phyloP scores from a whole-genome alignment of 257 asterid genomes.

The Fraxinus excelsior region DNA sequence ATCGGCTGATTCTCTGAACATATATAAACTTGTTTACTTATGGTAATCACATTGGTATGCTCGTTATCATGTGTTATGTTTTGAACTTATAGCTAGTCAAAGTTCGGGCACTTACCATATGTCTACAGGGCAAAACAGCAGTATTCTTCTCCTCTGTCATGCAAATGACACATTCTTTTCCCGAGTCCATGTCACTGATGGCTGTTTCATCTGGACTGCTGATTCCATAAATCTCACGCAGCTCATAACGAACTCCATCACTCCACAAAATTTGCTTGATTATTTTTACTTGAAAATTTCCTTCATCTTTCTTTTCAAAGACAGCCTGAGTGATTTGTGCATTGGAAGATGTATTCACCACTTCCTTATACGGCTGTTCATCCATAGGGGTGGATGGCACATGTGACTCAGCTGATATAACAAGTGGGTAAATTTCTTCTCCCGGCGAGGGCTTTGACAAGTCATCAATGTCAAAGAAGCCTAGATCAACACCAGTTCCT shows the following conservation, averaged over 20 bases:
- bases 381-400: conserved; percentile 26
- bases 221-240: conserved; percentile 86
- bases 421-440: conserved; percentile 81
- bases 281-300: conserved; percentile 64
- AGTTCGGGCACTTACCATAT: conserved; percentile 69
- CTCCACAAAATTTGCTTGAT: conserved; percentile 75
- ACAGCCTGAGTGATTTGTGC: conserved; percentile 87
- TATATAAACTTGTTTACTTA: background rate
- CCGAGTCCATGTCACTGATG: conserved; percentile 56
- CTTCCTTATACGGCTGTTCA: conserved; percentile 31
- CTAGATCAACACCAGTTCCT: conserved; percentile 87
- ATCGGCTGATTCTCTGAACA: background rate
- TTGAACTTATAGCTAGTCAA: conserved; percentile 8
- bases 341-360: conserved; percentile 39
- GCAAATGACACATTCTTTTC: conserved; percentile 92
- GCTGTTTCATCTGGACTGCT: conserved; percentile 51
- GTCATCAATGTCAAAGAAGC: conserved; percentile 78
- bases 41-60: background rate
- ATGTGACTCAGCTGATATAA: conserved; percentile 68
- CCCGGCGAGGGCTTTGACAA: conserved; percentile 69
- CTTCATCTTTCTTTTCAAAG: conserved; percentile 53
- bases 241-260: conserved; percentile 81
- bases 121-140: conserved; percentile 92
- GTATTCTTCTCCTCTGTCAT: conserved; percentile 90
- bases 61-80: background rate